phyloP scores from a whole-genome alignment of 805 yeast species.

The Starmerella vaccinii region DNA sequence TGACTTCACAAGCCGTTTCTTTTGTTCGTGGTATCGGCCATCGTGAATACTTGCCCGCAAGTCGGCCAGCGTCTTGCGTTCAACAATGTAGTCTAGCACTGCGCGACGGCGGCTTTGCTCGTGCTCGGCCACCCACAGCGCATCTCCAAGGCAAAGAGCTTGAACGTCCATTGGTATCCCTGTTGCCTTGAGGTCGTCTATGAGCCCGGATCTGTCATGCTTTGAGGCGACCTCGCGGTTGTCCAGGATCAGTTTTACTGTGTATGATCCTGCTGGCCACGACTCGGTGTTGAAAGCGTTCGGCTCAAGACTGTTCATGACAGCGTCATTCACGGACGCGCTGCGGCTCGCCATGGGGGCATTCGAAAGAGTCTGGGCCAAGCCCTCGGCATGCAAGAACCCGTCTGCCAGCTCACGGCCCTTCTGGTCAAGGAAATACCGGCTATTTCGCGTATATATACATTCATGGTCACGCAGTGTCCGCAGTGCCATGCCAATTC shows the following conservation, averaged over 20 bases:
- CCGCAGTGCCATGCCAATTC: slow-evolving; percentile 35
- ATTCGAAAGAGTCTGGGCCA: background rate
- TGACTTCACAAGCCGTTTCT: slow-evolving; percentile 58
- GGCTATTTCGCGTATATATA: slow-evolving; percentile 36
- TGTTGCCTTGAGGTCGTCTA: slow-evolving; percentile 39
- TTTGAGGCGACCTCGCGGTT: slow-evolving; percentile 69
- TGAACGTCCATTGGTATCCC: slow-evolving; percentile 45
- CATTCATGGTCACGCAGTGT: slow-evolving; percentile 52
- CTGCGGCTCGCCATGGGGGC: background rate
- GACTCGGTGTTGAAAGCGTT: slow-evolving; percentile 13
- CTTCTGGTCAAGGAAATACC: slow-evolving; percentile 54
- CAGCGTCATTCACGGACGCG: background rate
- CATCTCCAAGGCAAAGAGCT: slow-evolving; percentile 74
- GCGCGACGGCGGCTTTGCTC: slow-evolving; percentile 48
- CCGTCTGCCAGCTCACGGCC: slow-evolving; percentile 55
- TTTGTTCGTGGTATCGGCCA: slow-evolving; percentile 84
- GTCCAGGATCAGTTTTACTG: slow-evolving; percentile 57
- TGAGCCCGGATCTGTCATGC: slow-evolving; percentile 61
- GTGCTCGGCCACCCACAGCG: slow-evolving; percentile 75
- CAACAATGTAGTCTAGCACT: slow-evolving; percentile 73
- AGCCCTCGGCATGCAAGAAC: slow-evolving; percentile 46
- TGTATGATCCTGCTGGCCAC: slow-evolving; percentile 58
- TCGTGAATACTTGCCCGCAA: slow-evolving; percentile 71
- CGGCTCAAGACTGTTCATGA: background rate
- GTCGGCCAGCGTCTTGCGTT: slow-evolving; percentile 83